A percentile compares a stretch with the other conserved stretches of the same genome.
Conservation (phyloP, 768 basidiomycete species). For the Tricholoma matsutake region DNA sequence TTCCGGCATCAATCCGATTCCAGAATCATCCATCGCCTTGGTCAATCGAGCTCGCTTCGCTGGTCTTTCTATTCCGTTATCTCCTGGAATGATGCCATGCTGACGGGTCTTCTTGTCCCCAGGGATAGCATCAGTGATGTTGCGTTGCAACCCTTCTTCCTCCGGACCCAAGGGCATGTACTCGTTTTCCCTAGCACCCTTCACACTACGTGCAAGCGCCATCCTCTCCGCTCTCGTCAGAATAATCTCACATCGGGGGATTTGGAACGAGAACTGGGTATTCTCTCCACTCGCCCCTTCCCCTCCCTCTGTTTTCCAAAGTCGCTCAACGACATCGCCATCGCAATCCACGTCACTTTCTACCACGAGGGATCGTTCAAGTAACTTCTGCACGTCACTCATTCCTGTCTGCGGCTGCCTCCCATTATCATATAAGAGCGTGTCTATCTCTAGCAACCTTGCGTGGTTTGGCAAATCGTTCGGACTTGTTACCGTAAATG, state of each 20-base stretch:
- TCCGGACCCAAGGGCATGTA: neutral
- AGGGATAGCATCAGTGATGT: neutral
- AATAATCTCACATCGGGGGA: slow-evolving; percentile 30
- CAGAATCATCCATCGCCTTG: slow-evolving; percentile 20
- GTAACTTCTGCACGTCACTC: neutral
- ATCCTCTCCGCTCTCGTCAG: slow-evolving; percentile 41
- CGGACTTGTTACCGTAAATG: slow-evolving; percentile 37
- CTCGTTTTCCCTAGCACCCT: slow-evolving; percentile 3
- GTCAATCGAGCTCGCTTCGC: slow-evolving; percentile 18
- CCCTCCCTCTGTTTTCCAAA: neutral
- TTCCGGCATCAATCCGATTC: slow-evolving; percentile 15
- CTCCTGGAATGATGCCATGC: neutral
- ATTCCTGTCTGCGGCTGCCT: neutral
- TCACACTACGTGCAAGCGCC: slow-evolving; percentile 8
- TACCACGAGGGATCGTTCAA: neutral
- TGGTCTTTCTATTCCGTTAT: slow-evolving; percentile 1
- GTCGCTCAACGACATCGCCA: slow-evolving; percentile 1
- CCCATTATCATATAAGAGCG: slow-evolving; percentile 11
- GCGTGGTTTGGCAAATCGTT: slow-evolving; percentile 8
- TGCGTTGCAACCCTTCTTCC: neutral
- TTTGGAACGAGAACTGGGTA: slow-evolving; percentile 9
- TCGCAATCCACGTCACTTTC: neutral
- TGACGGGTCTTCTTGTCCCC: neutral
- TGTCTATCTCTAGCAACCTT: slow-evolving; percentile 17
- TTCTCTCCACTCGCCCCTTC: neutral